These are phyloP conservation scores for Rosa rugosa DNA, from an alignment of 306 rosid species.

Conservation along the genomic window DNA sequence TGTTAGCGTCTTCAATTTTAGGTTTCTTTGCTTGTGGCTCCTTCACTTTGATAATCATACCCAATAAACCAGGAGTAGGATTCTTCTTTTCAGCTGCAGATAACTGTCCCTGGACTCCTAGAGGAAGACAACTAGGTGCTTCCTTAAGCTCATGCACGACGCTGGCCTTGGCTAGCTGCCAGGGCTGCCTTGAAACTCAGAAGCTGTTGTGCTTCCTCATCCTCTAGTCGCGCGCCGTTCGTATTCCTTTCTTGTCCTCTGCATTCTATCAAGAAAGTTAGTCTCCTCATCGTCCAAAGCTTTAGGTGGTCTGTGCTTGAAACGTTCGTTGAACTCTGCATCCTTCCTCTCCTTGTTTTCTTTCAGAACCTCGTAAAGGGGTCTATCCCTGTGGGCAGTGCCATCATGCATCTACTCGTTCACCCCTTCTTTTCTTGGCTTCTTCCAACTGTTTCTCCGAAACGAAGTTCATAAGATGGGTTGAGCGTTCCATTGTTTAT, in stretches of 20 bases:
- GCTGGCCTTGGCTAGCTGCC: constrained; percentile 41
- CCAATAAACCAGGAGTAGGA: constrained; percentile 42
- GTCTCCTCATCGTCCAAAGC: constrained; percentile 96
- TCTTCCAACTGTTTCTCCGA: constrained; percentile 48
- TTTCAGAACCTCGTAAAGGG: constrained; percentile 77
- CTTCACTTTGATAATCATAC: constrained; percentile 66
- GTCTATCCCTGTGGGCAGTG: constrained; percentile 83
- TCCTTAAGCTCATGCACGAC: constrained; percentile 65
- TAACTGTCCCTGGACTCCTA: constrained; percentile 52
- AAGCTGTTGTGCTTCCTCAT: constrained; percentile 70
- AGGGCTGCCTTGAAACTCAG: constrained; percentile 61
- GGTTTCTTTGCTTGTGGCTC: constrained; percentile 61
- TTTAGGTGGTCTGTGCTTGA: constrained; percentile 97
- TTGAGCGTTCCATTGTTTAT: not conserved
- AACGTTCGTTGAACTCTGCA: constrained; percentile 85
- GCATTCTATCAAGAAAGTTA: constrained; percentile 55
- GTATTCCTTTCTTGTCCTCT: no score
- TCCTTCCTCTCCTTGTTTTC: constrained; percentile 80
- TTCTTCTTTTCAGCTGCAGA: constrained; percentile 46
- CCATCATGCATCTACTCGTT: constrained; percentile 85
- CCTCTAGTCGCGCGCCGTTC: constrained; percentile 60
- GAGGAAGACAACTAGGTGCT: constrained; percentile 36
- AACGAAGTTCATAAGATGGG: not conserved
- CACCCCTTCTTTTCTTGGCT: constrained; percentile 72
- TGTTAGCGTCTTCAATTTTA: no score